A percentile compares a stretch with the other conserved stretches of the same genome.
These are phyloP conservation scores for Umbelopsis sp. DNA, from an alignment of 192 early-diverging fungal species.

Conservation along the genomic window DNA sequence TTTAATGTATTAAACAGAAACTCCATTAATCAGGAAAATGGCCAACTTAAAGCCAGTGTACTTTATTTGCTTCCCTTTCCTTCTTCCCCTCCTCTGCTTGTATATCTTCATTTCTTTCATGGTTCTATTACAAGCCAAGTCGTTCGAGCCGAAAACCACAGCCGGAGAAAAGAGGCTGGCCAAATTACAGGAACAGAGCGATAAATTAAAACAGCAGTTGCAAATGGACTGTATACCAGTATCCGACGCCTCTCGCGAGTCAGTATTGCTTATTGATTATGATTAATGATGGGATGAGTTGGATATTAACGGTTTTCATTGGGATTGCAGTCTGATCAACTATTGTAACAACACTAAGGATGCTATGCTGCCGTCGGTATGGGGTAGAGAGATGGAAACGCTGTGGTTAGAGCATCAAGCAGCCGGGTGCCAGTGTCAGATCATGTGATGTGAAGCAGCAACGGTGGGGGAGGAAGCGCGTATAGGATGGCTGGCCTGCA, in stretches of 20 bases:
- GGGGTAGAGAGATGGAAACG: conserved; percentile 16
- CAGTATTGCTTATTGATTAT: neutral
- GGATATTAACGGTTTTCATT: neutral
- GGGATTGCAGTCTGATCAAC: neutral
- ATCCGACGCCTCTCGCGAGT: conserved; percentile 14
- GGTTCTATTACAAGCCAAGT: conserved; percentile 5
- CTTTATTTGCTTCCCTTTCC: neutral
- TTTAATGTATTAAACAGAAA: neutral
- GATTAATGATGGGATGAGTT: neutral
- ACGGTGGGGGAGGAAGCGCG: neutral
- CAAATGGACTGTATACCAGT: conserved; percentile 19
- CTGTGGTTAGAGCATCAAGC: conserved; percentile 15
- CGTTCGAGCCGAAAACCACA: neutral
- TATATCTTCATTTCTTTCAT: neutral
- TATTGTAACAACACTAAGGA: conserved; percentile 18
- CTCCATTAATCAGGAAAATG: neutral
- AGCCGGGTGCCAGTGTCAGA: conserved; percentile 14
- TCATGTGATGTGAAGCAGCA: neutral
- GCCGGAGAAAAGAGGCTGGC: conserved; percentile 13
- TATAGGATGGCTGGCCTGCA: too few relatives aligned
- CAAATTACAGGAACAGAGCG: conserved; percentile 14
- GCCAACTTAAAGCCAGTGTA: neutral
- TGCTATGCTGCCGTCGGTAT: conserved; percentile 18
- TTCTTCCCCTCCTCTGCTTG: neutral
- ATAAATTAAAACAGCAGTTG: conserved; percentile 11